Conservation (phyloP, 257 asterid genomes). For the Solanum peruvianum region DNA sequence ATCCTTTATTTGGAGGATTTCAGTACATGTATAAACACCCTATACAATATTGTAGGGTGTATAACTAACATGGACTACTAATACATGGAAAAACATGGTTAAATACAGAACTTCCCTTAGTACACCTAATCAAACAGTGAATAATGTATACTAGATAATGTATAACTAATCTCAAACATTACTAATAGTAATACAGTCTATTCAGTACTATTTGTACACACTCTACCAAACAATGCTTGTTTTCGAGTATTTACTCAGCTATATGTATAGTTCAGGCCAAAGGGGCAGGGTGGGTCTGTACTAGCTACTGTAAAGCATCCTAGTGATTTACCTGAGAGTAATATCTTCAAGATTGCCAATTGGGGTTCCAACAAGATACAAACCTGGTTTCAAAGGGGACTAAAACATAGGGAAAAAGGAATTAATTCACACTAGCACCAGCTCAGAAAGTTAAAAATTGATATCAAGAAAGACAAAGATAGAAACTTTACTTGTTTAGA, state of each 20-base stretch:
- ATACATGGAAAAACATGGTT: background rate
- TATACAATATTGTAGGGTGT: background rate
- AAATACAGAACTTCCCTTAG: background rate
- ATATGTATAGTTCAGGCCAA: background rate
- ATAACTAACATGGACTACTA: background rate
- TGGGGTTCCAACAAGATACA: constrained; percentile 89
- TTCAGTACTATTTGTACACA: background rate
- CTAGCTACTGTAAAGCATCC: background rate
- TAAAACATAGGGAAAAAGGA: constrained; percentile 5
- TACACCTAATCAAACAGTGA: background rate
- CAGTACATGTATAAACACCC: background rate
- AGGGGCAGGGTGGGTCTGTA: background rate
- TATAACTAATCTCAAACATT: background rate
- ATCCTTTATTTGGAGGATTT: background rate
- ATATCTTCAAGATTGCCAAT: constrained; percentile 97
- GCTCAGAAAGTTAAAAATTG: background rate
- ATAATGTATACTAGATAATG: background rate
- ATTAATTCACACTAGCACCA: background rate
- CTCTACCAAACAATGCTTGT: background rate
- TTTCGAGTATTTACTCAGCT: background rate
- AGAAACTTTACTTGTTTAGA: constrained; percentile 23
- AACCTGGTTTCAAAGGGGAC: constrained; percentile 80
- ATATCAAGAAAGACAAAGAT: background rate
- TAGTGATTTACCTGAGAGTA: constrained; percentile 47
- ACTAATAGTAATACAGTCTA: background rate